Evolutionary conservation across 2,329 filamentous ascomycete species (phyloP), one percentile per base, ranked within the genome.

Genomic region (Polychaeton citri): DNA sequence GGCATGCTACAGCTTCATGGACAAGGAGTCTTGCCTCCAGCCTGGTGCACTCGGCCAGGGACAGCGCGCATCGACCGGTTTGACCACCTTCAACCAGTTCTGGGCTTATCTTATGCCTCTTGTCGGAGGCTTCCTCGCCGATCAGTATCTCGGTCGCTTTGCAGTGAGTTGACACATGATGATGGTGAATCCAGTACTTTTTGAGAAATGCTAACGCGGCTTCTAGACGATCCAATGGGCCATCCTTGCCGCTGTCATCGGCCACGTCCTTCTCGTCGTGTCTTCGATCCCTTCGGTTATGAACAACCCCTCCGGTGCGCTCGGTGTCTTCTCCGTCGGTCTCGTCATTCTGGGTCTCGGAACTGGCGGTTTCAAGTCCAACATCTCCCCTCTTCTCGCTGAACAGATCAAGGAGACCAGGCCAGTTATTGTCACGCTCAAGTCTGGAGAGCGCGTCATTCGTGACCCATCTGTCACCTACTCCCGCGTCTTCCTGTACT

Each of bases 351-450:
- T 85, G 53, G 80, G 81, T 19, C 53, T 83, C 16, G 81, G 81
- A 32, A 82, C 79, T 1, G 81, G 81, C 41, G 79, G 81, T 51
- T 85, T 87, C 71, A 87, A 87, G 65, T 73, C 79, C 45, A 87
- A 86, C 51, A 79, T 87, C 33, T 61, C 61, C 8, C 65, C 65
- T 4, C 44, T 68, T 18, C 61, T 67, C 35, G 65, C 64, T 4
- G 65, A 68, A 45, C 65, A 68, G 46, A 59, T 65, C 24, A 52
- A 50, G 8, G 52, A 58, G 12, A 62, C 53, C 6, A 57, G 52
- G 6, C 56, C 59, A 1, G 56, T 55, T 28, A 48, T 67, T 34
- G 60, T 57, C 40, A 52, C 48, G 0, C 36, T 59, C 28, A 46
- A 63, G 47, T 55, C 38, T 51, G 63, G 63, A 34, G 63, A 66